phyloP scores from a whole-genome alignment of 192 early-diverging fungal species.

The Spinellus fusiger region DNA sequence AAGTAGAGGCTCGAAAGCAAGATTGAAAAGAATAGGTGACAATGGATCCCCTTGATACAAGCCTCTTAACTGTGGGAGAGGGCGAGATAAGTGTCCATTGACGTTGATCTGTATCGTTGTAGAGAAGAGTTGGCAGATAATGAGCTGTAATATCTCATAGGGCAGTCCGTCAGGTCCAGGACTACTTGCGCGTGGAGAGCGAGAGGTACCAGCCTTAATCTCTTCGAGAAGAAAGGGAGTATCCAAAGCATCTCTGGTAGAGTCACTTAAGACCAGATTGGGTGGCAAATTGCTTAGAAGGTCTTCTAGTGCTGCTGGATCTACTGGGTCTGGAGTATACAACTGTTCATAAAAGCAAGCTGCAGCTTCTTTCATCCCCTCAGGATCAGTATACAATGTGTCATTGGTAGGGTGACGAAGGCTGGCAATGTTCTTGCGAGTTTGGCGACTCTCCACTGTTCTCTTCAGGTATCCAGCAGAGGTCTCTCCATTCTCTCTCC shows the following conservation, averaged over 20 bases:
- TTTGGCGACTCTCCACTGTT: background rate
- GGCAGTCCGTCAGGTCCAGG: constrained; percentile 14
- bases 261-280: background rate
- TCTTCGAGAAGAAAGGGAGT: background rate
- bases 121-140: background rate
- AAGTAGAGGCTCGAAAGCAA: constrained; percentile 25
- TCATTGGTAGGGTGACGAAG: background rate
- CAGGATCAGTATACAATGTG: background rate
- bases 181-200: background rate
- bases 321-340: constrained; percentile 8
- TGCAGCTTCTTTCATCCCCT: background rate
- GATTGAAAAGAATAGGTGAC: constrained; percentile 25
- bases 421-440: background rate
- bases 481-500: constrained; percentile 8
- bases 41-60: constrained; percentile 32
- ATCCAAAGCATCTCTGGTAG: background rate
- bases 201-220: background rate
- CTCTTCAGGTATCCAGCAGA: constrained; percentile 3
- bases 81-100: constrained; percentile 5
- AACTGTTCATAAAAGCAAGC: background rate
- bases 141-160: constrained; percentile 1
- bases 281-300: background rate
- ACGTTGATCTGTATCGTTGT: constrained; percentile 15
- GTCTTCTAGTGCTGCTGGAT: background rate
- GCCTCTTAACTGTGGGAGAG: constrained; percentile 18